A percentile compares a stretch with the other conserved stretches of the same genome.
phyloP scores from a whole-genome alignment of 2,329 filamentous ascomycete species.

The Alternaria triticina region DNA sequence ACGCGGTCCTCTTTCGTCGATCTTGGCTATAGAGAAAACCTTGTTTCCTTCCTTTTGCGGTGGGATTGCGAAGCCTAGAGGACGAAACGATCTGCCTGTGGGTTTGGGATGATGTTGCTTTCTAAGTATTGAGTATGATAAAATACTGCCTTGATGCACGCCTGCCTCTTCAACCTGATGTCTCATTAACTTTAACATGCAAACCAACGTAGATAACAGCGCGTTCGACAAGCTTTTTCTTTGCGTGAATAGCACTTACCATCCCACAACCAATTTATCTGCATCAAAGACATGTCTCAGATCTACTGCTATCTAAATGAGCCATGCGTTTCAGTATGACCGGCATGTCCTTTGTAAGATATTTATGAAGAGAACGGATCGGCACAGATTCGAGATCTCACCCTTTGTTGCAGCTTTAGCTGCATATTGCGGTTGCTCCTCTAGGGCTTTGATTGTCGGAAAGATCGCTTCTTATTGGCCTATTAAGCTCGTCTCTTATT shows the following conservation, averaged over 20 bases:
- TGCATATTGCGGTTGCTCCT: too few species aligned
- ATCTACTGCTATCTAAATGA: neutral
- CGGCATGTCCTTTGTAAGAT: neutral
- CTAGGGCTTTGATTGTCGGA: too few species aligned
- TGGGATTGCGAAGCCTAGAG: neutral
- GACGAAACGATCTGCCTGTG: neutral
- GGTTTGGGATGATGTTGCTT: neutral
- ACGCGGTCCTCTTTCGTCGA: neutral
- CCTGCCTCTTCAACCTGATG: neutral
- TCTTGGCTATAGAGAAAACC: neutral
- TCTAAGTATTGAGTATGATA: neutral
- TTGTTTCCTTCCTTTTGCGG: neutral
- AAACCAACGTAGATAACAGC: neutral
- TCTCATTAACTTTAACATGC: neutral
- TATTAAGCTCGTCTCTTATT: too few species aligned
- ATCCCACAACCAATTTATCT: neutral
- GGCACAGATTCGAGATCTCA: neutral
- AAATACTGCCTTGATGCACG: neutral
- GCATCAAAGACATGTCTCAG: neutral
- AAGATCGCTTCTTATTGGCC: too few species aligned
- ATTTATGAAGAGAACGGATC: neutral
- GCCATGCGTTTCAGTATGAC: neutral
- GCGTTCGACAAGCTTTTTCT: too few species aligned
- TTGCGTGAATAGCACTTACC: too few species aligned
- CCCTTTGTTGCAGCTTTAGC: too few species aligned